phyloP scores from a whole-genome alignment of 495 filamentous ascomycete species.

The Aspergillus nidulans region DNA sequence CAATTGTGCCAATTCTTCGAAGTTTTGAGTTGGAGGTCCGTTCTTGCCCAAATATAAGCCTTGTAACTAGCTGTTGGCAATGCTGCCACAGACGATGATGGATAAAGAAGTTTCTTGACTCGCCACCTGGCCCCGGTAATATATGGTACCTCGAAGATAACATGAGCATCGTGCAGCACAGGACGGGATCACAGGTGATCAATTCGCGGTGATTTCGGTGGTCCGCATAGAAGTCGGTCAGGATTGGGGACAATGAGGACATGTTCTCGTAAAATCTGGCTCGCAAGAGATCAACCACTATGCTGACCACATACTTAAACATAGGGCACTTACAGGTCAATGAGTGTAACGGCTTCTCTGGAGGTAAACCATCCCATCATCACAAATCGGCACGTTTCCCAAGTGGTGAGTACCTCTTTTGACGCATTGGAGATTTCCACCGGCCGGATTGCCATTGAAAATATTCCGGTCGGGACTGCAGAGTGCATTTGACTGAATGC shows the following conservation, averaged over 20 bases:
- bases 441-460: conserved; percentile 21
- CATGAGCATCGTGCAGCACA: conserved; percentile 51
- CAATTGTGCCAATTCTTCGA: conserved; percentile 48
- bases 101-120: conserved; percentile 51
- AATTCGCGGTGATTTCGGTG: conserved; percentile 42
- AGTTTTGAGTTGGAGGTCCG: conserved; percentile 41
- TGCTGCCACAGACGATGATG: conserved; percentile 53
- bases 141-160: conserved; percentile 50
- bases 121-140: conserved; percentile 47
- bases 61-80: conserved; percentile 48
- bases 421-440: conserved; percentile 29
- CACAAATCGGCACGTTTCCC: conserved; percentile 49
- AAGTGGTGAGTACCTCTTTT: conserved; percentile 37
- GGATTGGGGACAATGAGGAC: conserved; percentile 48
- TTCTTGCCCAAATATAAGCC: conserved; percentile 49
- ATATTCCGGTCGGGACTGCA: conserved; percentile 13
- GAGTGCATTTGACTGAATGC: conserved; percentile 8
- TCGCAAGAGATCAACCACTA: conserved; percentile 31
- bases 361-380: conserved; percentile 52
- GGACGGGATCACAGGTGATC: conserved; percentile 44
- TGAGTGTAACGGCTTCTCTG: conserved; percentile 44
- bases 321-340: conserved; percentile 46
- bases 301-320: background rate
- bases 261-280: conserved; percentile 47
- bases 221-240: conserved; percentile 47